Evolutionary conservation across 2,329 filamentous ascomycete species (phyloP), one percentile per base, ranked within the genome.

Genomic region (Coniochaeta prunicola): DNA sequence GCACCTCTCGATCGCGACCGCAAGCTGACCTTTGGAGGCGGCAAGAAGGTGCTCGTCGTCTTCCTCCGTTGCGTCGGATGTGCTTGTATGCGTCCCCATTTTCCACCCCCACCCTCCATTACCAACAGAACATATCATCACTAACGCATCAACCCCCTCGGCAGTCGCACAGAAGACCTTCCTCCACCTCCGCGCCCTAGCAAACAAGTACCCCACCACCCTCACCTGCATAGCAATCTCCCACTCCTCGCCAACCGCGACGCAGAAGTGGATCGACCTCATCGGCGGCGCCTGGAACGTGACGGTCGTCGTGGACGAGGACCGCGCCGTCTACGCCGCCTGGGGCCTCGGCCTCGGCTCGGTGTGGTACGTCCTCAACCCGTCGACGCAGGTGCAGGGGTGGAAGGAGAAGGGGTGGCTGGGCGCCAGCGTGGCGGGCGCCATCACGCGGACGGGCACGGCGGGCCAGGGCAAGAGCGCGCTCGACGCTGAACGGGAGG

Each of bases 161-260:
- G 4, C 59, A 82, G 80, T 83, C 66, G 80, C 80, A 21, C 79
- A 82, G 64, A 79, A 83, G 64, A 79, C 81, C 5, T 85, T 86
- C 66, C 73, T 85, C 60, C 72, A 76, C 61, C 76, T 85, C 58
- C 80, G 82, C 56, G 72, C 78, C 48, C 74, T 86, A 59, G 77
- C 81, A 13, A 81, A 79, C 68, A 78, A 77, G 56, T 74, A 82
- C 64, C 72, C 77, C 57, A 69, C 70, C 64, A 71, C 72, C 45
- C 71, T 85, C 12, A 76, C 75, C 59, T 85, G 82, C 72, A 74
- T 86, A 59, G 82, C 83, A 62, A 74, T 86, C 56, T 85, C 82
- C 26, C 83, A 86, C 71, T 80, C 83, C 40, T 85, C 82, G 9
- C 69, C 74, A 4, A 72, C 76, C 24, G 82, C 83, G 31, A 86